These are phyloP conservation scores for Theileria equi DNA, from an alignment of 169 alveolate species.

Conservation along the genomic window DNA sequence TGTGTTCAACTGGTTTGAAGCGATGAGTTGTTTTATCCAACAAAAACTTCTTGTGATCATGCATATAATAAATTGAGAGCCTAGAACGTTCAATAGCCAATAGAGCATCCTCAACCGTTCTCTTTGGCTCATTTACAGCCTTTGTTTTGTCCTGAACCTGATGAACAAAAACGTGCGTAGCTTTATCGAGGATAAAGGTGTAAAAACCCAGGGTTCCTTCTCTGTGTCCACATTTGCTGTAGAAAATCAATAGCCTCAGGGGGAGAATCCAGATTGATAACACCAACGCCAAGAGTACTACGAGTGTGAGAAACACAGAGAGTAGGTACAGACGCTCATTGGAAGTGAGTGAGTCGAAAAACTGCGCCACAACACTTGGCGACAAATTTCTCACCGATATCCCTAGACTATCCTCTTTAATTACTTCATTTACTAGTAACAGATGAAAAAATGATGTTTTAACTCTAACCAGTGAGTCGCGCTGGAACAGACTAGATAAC, in stretches of 20 bases:
- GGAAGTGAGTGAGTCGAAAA: no score
- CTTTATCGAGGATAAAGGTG: slow-evolving; percentile 12
- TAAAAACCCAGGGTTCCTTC: slow-evolving; percentile 46
- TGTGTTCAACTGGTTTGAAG: slow-evolving; percentile 70
- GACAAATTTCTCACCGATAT: no score
- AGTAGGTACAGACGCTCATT: not conserved
- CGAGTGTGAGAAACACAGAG: not conserved
- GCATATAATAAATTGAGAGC: slow-evolving; percentile 48
- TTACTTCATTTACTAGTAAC: not conserved
- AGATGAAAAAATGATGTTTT: not conserved
- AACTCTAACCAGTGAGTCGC: not conserved
- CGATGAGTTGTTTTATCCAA: slow-evolving; percentile 36
- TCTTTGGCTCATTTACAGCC: not conserved
- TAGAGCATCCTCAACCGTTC: slow-evolving; percentile 4
- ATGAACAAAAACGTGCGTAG: slow-evolving; percentile 45
- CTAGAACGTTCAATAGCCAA: slow-evolving; percentile 47
- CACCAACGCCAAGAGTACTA: not conserved
- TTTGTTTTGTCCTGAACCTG: slow-evolving; percentile 6
- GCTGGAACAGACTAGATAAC: slow-evolving; percentile 1
- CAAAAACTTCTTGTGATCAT: slow-evolving; percentile 66
- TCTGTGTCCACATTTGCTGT: slow-evolving; percentile 13
- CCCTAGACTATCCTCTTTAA: no score
- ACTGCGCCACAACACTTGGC: no score
- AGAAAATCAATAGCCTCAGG: slow-evolving; percentile 25
- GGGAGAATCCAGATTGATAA: slow-evolving; percentile 17